Conservation (phyloP, 2,329 filamentous ascomycete genomes). For the Knoxdaviesia proteae region DNA sequence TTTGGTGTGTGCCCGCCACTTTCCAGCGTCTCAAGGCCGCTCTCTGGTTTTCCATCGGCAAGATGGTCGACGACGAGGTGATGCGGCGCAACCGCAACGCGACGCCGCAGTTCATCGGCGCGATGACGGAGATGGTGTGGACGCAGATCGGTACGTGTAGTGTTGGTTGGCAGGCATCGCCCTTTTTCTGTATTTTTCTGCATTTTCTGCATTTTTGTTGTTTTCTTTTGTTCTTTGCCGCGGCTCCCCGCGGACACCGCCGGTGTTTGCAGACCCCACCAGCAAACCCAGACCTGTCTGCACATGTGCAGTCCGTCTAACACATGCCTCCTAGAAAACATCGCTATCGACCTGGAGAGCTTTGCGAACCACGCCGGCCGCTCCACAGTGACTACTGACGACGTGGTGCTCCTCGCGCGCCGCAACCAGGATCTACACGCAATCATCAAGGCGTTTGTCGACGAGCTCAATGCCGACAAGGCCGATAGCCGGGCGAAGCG, state of each 20-base stretch:
- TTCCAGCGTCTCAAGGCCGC: slow-evolving; percentile 59
- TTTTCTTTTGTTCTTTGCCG: not conserved
- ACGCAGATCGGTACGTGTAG: slow-evolving; percentile 52
- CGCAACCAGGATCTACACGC: slow-evolving; percentile 69
- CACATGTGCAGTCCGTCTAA: too few relatives aligned
- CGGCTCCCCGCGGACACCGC: not conserved
- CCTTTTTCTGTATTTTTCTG: not conserved
- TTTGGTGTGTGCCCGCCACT: not conserved
- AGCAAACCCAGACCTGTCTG: too few relatives aligned
- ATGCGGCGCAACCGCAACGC: slow-evolving; percentile 46
- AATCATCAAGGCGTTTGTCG: slow-evolving; percentile 50
- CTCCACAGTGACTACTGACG: slow-evolving; percentile 59
- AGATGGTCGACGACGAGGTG: slow-evolving; percentile 74
- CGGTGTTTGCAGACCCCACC: not conserved
- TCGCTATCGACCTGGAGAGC: slow-evolving; percentile 34
- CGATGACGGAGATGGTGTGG: slow-evolving; percentile 72
- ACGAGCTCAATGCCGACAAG: slow-evolving; percentile 30
- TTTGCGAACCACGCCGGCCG: slow-evolving; percentile 59
- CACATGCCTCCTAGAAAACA: slow-evolving; percentile 19
- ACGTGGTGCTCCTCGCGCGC: slow-evolving; percentile 70
- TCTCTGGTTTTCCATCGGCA: slow-evolving; percentile 66
- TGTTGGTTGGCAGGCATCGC: not conserved
- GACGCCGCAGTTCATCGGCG: slow-evolving; percentile 78
- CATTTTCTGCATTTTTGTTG: not conserved
- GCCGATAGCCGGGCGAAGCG: slow-evolving; percentile 1